Conservation (phyloP, 257 asterid genomes). For the Solanum arcanum region DNA sequence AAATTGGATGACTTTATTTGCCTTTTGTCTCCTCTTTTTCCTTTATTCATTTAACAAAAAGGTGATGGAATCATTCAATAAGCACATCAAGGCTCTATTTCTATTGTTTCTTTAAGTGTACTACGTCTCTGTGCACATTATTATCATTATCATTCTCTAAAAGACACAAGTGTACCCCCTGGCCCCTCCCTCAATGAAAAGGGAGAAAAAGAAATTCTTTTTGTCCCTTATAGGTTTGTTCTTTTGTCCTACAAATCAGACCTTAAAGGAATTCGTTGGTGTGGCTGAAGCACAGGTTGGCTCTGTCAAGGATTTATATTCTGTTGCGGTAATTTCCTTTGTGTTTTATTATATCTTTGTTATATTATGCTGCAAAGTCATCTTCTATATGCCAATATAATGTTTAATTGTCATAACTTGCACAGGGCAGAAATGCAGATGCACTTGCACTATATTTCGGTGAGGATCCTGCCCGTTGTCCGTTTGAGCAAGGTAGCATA, state of each 20-base stretch:
- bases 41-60: not conserved
- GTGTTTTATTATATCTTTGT: not conserved
- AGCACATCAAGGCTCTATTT: not conserved
- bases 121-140: not conserved
- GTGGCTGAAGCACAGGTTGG: slow-evolving; percentile 74
- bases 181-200: not conserved
- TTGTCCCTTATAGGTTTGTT: not conserved
- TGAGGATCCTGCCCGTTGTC: slow-evolving; percentile 93
- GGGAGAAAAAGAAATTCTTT: not conserved
- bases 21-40: not conserved
- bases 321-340: slow-evolving; percentile 62
- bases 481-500: slow-evolving; percentile 87
- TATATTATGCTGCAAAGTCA: not conserved
- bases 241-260: slow-evolving; percentile 34
- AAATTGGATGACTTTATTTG: not conserved
- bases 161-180: not conserved
- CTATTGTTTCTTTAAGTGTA: not conserved
- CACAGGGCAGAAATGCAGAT: slow-evolving; percentile 96
- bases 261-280: slow-evolving; percentile 62
- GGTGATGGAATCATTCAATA: not conserved
- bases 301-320: slow-evolving; percentile 63
- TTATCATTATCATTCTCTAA: not conserved
- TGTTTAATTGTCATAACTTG: slow-evolving; percentile 4
- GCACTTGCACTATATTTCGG: slow-evolving; percentile 90
- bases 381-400: not conserved